Percentiles rank a stretch among this genome's conserved stretches.
phyloP scores from a whole-genome alignment of 352 stramenopile genomes.

The Blastocystis sp. region DNA sequence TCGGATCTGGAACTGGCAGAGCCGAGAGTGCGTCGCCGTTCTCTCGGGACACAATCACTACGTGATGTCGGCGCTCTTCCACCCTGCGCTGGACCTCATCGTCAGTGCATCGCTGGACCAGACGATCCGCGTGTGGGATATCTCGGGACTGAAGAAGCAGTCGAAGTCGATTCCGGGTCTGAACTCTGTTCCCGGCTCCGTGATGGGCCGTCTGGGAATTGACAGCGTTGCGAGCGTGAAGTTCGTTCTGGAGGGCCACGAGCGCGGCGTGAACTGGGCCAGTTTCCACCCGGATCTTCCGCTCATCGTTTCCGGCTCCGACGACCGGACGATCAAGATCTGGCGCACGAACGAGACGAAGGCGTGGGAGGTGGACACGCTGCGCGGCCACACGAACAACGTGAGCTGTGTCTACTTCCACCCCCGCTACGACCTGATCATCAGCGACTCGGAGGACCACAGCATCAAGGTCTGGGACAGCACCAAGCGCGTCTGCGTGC shows the following conservation, averaged over 20 bases:
- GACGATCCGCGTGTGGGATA: conserved; percentile 98
- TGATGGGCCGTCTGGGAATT: conserved; percentile 64
- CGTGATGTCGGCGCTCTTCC: conserved; percentile 98
- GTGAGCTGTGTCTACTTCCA: conserved; percentile 98
- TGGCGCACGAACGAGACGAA: conserved; percentile 98
- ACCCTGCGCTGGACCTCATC: conserved; percentile 96
- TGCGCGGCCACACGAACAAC: conserved; percentile 97
- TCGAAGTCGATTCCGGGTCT: conserved; percentile 62
- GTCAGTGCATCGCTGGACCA: conserved; percentile 94
- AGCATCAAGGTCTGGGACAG: conserved; percentile 98
- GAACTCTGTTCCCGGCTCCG: not conserved
- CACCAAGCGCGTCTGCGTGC: conserved; percentile 89
- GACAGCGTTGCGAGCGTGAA: conserved; percentile 98
- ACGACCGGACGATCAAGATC: conserved; percentile 96
- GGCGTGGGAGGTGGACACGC: conserved; percentile 98
- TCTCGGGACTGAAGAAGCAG: conserved; percentile 91
- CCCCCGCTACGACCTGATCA: conserved; percentile 92
- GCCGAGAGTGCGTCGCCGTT: conserved; percentile 89
- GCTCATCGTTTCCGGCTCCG: conserved; percentile 89
- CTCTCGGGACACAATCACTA: conserved; percentile 99
- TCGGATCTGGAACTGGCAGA: conserved; percentile 99
- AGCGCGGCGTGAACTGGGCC: conserved; percentile 98
- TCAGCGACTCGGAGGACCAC: conserved; percentile 95
- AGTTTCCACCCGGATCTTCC: conserved; percentile 85
- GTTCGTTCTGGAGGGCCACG: conserved; percentile 97